These are phyloP conservation scores for Nannizziopsis arthrosporioides DNA, from an alignment of 2,329 filamentous ascomycete genomes.

Conservation along the genomic window DNA sequence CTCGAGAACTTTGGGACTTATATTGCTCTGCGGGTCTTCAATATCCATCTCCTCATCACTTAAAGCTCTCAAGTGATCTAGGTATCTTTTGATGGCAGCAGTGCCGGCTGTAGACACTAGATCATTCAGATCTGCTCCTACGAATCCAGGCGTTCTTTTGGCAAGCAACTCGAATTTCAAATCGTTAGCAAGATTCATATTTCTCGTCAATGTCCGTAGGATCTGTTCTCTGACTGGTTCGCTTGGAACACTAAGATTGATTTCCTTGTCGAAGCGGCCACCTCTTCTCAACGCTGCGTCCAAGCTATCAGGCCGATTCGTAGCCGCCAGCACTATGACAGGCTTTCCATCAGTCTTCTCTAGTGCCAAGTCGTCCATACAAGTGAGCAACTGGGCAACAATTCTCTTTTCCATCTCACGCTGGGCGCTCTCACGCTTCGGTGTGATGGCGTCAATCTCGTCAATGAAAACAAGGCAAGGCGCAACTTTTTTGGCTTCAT, in stretches of 20 bases:
- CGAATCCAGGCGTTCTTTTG: constrained; percentile 80
- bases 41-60: constrained; percentile 43
- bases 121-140: constrained; percentile 76
- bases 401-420: constrained; percentile 85
- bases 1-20: constrained; percentile 34
- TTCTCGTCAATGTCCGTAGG: constrained; percentile 57
- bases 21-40: constrained; percentile 27
- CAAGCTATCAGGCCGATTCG: constrained; percentile 74
- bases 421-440: constrained; percentile 70
- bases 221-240: constrained; percentile 67
- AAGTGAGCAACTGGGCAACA: constrained; percentile 68
- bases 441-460: constrained; percentile 81
- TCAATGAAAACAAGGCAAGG: constrained; percentile 88
- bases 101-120: constrained; percentile 54
- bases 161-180: constrained; percentile 65
- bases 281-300: constrained; percentile 64
- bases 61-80: constrained; percentile 41
- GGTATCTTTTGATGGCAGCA: constrained; percentile 51
- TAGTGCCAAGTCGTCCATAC: constrained; percentile 69
- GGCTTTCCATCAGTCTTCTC: constrained; percentile 62
- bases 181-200: constrained; percentile 52
- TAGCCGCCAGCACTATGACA: constrained; percentile 83
- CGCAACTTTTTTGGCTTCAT: constrained; percentile 73
- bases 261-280: constrained; percentile 69
- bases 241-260: constrained; percentile 80